A percentile compares a stretch with the other conserved stretches of the same genome.
Evolutionary conservation across 2,329 filamentous ascomycete species (phyloP).

Genomic region (Diaporthe citriasiana): DNA sequence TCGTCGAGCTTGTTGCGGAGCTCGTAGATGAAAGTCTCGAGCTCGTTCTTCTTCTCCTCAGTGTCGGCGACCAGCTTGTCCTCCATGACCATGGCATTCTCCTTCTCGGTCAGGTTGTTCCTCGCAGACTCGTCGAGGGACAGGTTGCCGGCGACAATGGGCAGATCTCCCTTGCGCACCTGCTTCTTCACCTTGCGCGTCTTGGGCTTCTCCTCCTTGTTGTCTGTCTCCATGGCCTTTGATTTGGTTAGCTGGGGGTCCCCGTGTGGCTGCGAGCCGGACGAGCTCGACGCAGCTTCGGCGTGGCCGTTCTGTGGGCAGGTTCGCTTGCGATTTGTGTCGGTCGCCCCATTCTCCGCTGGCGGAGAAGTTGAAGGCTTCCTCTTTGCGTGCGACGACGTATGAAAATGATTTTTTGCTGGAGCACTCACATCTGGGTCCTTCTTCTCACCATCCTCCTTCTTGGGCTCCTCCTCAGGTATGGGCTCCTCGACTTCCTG

Average conservation of each 20-base stretch:
- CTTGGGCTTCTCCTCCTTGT: conserved; percentile 77
- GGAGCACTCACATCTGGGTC: conserved; percentile 79
- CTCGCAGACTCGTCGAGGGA: conserved; percentile 80
- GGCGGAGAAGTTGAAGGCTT: conserved; percentile 37
- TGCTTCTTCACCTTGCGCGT: conserved; percentile 99
- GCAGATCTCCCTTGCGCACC: conserved; percentile 95
- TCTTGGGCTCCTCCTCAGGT: conserved; percentile 74
- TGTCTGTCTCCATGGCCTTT: conserved; percentile 90
- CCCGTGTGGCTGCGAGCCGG: conserved; percentile 3
- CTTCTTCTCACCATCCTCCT: conserved; percentile 66
- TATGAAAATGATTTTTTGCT: conserved; percentile 23
- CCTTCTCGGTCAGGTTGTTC: conserved; percentile 81
- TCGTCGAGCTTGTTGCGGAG: conserved; percentile 94
- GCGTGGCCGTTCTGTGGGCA: not conserved
- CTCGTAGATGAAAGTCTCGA: conserved; percentile 98
- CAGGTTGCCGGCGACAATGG: conserved; percentile 85
- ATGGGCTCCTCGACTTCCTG: conserved; percentile 96
- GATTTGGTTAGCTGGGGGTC: conserved; percentile 39
- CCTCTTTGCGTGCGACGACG: conserved; percentile 28
- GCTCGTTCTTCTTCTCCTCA: conserved; percentile 99
- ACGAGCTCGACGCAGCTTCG: conserved; percentile 28
- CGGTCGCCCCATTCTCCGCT: conserved; percentile 23
- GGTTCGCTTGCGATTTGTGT: conserved; percentile 37
- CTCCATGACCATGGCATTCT: conserved; percentile 93
- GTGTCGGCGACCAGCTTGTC: conserved; percentile 99